These are phyloP conservation scores for Croton setiger DNA, from an alignment of 441 rosid species.

Conservation along the genomic window DNA sequence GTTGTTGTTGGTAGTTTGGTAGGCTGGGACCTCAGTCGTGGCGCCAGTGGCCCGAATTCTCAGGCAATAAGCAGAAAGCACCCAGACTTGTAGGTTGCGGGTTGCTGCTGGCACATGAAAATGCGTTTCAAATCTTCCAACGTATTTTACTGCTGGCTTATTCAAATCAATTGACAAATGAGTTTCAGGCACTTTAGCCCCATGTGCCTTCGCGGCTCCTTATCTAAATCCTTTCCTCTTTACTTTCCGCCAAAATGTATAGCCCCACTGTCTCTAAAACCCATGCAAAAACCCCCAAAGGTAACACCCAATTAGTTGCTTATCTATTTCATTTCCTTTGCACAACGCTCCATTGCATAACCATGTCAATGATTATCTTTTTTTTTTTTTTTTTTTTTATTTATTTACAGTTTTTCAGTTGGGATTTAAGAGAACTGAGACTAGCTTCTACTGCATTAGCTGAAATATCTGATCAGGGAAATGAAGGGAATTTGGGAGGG, in stretches of 20 bases:
- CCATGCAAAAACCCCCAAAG: constrained; percentile 22
- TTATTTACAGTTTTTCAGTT: constrained; percentile 34
- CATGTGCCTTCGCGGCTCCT: constrained; percentile 29
- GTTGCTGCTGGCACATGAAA: too few species aligned
- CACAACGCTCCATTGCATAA: too few species aligned
- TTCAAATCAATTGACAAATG: constrained; percentile 30
- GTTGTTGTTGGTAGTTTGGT: too few species aligned
- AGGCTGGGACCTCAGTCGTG: too few species aligned
- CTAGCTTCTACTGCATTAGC: constrained; percentile 31
- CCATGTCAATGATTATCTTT: too few species aligned
- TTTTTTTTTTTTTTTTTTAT: neutral
- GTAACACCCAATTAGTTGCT: constrained; percentile 14
- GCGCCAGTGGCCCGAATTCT: too few species aligned
- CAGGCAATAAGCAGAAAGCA: too few species aligned
- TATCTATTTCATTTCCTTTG: neutral
- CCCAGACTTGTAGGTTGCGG: too few species aligned
- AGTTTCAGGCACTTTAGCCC: constrained; percentile 32
- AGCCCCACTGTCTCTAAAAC: constrained; percentile 12
- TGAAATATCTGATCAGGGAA: constrained; percentile 30
- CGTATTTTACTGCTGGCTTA: constrained; percentile 4
- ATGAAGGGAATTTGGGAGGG: constrained; percentile 29
- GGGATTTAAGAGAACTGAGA: constrained; percentile 29
- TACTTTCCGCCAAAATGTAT: constrained; percentile 34
- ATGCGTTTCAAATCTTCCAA: neutral
- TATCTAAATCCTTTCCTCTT: constrained; percentile 31